Percentiles rank a stretch among this genome's conserved stretches.
Evolutionary conservation across 441 rosid genomes (phyloP).

Genomic region (Populus hybrid): DNA sequence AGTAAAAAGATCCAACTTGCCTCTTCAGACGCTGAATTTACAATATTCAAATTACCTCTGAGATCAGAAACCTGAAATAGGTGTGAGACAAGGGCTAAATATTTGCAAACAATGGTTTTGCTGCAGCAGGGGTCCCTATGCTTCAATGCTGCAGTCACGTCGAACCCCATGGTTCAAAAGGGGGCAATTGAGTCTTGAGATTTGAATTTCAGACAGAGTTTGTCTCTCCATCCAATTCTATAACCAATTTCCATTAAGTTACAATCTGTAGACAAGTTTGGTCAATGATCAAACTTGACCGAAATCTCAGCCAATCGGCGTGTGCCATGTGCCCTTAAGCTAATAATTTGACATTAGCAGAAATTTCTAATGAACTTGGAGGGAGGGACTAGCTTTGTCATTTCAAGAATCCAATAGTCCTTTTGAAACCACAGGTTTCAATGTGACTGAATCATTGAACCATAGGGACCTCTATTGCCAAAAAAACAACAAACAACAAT

Average conservation of each 20-base stretch:
- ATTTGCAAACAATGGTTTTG: neutral
- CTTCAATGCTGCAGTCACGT: neutral
- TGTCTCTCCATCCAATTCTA: neutral
- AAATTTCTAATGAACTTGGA: neutral
- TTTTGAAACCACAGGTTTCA: neutral
- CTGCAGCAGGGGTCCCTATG: neutral
- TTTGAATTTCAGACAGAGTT: neutral
- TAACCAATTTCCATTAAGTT: neutral
- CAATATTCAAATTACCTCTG: conserved; percentile 54
- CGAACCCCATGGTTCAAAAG: neutral
- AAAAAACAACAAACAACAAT: conserved; percentile 13
- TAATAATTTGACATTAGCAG: neutral
- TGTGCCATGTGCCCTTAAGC: neutral
- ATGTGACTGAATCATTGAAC: neutral
- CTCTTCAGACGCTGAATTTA: conserved; percentile 83
- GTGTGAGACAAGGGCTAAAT: conserved; percentile 5
- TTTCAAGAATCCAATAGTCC: neutral
- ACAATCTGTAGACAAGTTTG: neutral
- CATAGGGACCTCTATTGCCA: neutral
- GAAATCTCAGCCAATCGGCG: neutral
- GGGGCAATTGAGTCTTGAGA: neutral
- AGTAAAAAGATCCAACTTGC: conserved; percentile 43
- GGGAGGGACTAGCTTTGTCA: neutral
- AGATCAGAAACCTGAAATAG: conserved; percentile 80
- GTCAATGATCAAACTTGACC: neutral